These are phyloP conservation scores for Cercophora sp. DNA, from an alignment of 495 filamentous ascomycete species.

Conservation along the genomic window DNA sequence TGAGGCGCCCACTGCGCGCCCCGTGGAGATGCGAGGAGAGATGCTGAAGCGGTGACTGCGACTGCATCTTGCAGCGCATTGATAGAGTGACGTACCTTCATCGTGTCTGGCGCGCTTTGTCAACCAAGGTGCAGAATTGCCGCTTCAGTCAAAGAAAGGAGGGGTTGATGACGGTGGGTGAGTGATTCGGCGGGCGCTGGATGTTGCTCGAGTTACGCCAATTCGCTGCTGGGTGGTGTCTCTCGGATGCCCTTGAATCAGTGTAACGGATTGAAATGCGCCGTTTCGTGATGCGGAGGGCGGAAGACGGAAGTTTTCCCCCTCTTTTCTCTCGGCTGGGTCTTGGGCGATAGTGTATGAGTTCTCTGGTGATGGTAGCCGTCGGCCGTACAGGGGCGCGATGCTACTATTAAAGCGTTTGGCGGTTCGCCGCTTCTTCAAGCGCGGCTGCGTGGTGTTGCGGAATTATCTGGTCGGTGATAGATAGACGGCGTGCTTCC, in stretches of 20 bases:
- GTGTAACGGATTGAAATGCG: constrained; percentile 27
- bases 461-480: background rate
- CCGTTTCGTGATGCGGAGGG: constrained; percentile 13
- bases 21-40: too few relatives aligned
- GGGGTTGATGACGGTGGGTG: constrained; percentile 15
- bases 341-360: constrained; percentile 5
- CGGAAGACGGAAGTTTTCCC: constrained; percentile 10
- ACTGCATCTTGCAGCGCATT: too few relatives aligned
- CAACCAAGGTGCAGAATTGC: constrained; percentile 6
- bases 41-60: too few relatives aligned
- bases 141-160: constrained; percentile 9
- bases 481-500: background rate
- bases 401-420: background rate
- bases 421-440: background rate
- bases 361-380: background rate
- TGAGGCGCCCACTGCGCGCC: too few relatives aligned
- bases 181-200: constrained; percentile 23
- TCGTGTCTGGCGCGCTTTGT: constrained; percentile 30
- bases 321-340: constrained; percentile 9
- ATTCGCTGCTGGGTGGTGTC: constrained; percentile 14
- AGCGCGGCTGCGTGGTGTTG: constrained; percentile 3
- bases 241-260: constrained; percentile 27
- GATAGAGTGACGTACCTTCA: constrained; percentile 49
- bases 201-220: constrained; percentile 26
- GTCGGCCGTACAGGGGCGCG: background rate